Evolutionary conservation across 1,284 basidiomycete species (phyloP).

Genomic region (Amylostereum areolatum): DNA sequence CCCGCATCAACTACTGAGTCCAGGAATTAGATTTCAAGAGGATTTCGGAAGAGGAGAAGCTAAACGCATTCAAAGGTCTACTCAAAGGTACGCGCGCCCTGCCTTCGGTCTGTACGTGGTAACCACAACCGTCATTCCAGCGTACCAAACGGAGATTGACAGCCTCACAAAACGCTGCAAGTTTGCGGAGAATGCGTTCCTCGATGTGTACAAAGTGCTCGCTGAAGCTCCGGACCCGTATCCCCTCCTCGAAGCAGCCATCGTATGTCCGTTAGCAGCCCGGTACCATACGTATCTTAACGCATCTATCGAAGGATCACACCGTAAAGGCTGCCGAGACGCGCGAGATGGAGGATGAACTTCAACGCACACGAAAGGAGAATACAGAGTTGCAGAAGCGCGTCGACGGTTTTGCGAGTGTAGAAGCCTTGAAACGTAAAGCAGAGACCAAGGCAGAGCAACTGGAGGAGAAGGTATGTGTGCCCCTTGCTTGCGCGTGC

Average conservation of each 20-base stretch:
- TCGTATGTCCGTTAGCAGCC: slow-evolving; percentile 46
- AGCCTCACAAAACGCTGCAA: slow-evolving; percentile 89
- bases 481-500: slow-evolving; percentile 2
- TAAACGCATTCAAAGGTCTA: slow-evolving; percentile 78
- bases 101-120: too few relatives aligned
- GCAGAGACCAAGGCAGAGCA: slow-evolving; percentile 69
- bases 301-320: slow-evolving; percentile 59
- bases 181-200: slow-evolving; percentile 87
- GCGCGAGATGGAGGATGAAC: slow-evolving; percentile 65
- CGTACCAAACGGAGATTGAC: slow-evolving; percentile 97
- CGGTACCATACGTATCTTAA: neutral
- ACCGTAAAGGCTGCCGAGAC: slow-evolving; percentile 83
- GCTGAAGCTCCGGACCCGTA: slow-evolving; percentile 96
- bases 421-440: slow-evolving; percentile 75
- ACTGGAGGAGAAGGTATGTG: slow-evolving; percentile 75
- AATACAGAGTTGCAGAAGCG: slow-evolving; percentile 73
- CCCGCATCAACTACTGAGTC: neutral
- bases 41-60: slow-evolving; percentile 82
- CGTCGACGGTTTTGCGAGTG: slow-evolving; percentile 54
- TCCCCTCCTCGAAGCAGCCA: slow-evolving; percentile 88
- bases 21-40: slow-evolving; percentile 81
- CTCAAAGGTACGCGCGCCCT: slow-evolving; percentile 60
- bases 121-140: too few relatives aligned
- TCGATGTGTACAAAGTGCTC: slow-evolving; percentile 90
- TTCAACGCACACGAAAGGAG: slow-evolving; percentile 70